Conservation (phyloP, 2,329 filamentous ascomycete species). For the Aspergillus sp. region DNA sequence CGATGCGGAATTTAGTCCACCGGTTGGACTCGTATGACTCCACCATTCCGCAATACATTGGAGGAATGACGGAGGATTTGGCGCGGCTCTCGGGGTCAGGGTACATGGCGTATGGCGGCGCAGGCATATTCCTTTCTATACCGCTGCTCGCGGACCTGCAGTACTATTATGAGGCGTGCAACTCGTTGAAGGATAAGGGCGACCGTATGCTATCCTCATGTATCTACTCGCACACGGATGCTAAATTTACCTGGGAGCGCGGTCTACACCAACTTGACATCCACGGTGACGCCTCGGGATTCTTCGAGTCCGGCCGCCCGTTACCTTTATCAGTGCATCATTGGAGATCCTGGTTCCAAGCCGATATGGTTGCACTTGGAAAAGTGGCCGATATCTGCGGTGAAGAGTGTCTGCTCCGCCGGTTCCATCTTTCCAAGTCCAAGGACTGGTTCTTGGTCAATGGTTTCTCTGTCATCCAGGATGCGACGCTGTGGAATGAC, state of each 20-base stretch:
- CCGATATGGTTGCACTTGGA: constrained; percentile 15
- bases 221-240: constrained; percentile 51
- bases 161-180: constrained; percentile 48
- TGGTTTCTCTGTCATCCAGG: constrained; percentile 56
- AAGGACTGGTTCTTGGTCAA: constrained; percentile 44
- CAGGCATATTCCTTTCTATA: constrained; percentile 55
- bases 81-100: constrained; percentile 49
- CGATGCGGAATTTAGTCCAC: constrained; percentile 47
- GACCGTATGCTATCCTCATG: constrained; percentile 56
- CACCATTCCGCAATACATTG: constrained; percentile 51
- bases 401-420: constrained; percentile 14
- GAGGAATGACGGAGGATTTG: constrained; percentile 55
- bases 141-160: constrained; percentile 50
- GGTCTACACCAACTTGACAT: constrained; percentile 58
- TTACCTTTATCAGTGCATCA: constrained; percentile 38
- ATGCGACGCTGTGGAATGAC: constrained; percentile 42
- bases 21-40: constrained; percentile 48
- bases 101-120: constrained; percentile 59
- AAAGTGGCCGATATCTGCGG: constrained; percentile 15
- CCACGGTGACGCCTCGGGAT: constrained; percentile 52
- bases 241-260: constrained; percentile 51
- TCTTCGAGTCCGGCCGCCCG: constrained; percentile 54
- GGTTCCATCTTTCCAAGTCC: constrained; percentile 12
- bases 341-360: constrained; percentile 21
- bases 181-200: constrained; percentile 43